Base-by-base conservation (phyloP, 1,284 basidiomycete genomes). In the Pterula multifida region DNA sequence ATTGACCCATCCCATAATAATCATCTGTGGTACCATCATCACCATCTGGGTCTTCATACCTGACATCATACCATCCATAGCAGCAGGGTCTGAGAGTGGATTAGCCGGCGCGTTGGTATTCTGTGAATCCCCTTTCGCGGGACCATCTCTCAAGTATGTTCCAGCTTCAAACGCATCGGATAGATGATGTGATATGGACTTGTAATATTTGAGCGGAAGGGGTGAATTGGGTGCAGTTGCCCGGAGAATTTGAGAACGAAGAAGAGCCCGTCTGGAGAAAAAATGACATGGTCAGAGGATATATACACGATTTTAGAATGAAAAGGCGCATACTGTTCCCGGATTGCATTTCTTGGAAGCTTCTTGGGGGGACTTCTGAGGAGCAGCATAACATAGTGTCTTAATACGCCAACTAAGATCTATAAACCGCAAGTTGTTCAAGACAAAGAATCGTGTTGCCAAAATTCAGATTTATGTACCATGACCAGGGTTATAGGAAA, bases 1-100 rank as follows among this genome's bases (percentile, higher is more conserved):
- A 68, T 95, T 97, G 72, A 99, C 96, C 90, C 96, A 98, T 55
- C 94, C 95, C 96, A 98, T 98, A 60, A 98, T 94, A 55, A 98
- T 76, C 84, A 98, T 98, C 67, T 97, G 91, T 6, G 90, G 91
- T 4, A 95, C 85, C 90, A 90, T 90, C 84, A 95, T 94, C 50
- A 98, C 93, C 75, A 93, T 93, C 68, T 98, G 95, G 48, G 95
- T 96, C 75, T 98, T 98, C 87, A 98, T 90, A 48, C 90, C 90
- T 25, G 93, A 80, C 93, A 98, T 96, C 91, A 98, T 96, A 24
- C 85, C 86, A 55, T 98, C 96, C 93, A 98, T 97, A 47, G 85
- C 81, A 35, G 78, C 79, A 3, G 91, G 90, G 68, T 98, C 93
- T 3, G 78, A 77, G 60, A 98, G 77, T 0, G 85, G 83, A 58